Conservation (phyloP, 169 alveolate genomes). For the Eimeria necatrix region DNA sequence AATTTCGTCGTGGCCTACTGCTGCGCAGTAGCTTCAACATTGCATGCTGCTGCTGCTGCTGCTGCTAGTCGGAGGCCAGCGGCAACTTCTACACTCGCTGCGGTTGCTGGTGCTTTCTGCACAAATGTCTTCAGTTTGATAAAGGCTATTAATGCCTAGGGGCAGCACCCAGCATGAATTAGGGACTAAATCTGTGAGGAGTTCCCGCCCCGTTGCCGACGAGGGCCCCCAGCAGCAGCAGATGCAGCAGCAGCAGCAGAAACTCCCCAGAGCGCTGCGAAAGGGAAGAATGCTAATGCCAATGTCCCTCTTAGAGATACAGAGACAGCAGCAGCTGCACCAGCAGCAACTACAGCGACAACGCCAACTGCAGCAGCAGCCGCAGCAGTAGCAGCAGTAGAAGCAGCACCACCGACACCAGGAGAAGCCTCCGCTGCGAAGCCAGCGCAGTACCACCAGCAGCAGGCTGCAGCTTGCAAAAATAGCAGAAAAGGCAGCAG, state of each 20-base stretch:
- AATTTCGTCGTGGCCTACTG: no score
- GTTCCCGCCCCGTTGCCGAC: slow-evolving; percentile 25
- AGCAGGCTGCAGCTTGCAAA: no score
- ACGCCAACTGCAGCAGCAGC: slow-evolving; percentile 23
- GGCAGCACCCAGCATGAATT: background rate
- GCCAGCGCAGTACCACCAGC: no score
- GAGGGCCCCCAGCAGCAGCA: slow-evolving; percentile 41
- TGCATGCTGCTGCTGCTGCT: no score
- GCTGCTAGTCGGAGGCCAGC: no score
- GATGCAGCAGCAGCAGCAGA: slow-evolving; percentile 1
- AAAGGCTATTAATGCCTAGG: background rate
- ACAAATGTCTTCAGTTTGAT: no score
- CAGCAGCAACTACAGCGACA: slow-evolving; percentile 9
- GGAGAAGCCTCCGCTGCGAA: background rate
- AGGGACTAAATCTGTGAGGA: background rate
- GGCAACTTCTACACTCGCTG: no score
- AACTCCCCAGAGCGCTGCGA: background rate
- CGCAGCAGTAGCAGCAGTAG: slow-evolving; percentile 16
- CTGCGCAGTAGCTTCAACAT: no score
- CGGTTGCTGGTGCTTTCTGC: no score
- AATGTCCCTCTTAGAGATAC: no score
- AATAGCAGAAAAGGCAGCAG: background rate
- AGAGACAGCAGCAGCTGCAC: slow-evolving; percentile 21
- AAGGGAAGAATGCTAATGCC: background rate
- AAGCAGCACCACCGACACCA: background rate